Base-by-base conservation (phyloP, 2,329 filamentous ascomycete genomes). In the Epicoccum sorghinum region DNA sequence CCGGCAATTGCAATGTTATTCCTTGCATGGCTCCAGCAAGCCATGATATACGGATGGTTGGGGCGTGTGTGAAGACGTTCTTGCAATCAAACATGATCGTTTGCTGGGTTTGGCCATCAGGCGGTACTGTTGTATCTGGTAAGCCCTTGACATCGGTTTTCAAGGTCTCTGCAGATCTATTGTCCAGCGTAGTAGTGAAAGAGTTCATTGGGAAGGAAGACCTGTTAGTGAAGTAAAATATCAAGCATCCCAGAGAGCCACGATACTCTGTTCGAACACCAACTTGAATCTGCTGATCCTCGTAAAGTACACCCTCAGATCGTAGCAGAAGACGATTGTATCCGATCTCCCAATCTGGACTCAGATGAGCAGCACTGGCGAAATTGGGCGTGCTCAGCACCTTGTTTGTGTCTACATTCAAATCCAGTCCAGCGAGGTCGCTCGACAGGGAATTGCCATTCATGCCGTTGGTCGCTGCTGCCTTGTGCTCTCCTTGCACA, bases 141-240 rank as follows among this genome's bases (percentile, higher is more conserved):
- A 98, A 82, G 52, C 86, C 88, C 77, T 96, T 97, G 57, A 91
- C 86, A 69, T 98, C 95, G 76, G 91, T 89, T 33, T 90, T 90
- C 48, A 99, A 76, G 50, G 83, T 81, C 50, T 92, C 88, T 0
- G 82, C 71, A 0, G 83, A 80, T 14, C 77, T 79, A 60, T 96
- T 87, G 71, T 98, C 93, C 42, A 98, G 79, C 0, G 93, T 96
- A 0, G 95, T 98, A 0, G 95, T 98, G 72, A 99, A 96, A 0
- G 93, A 96, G 48, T 87, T 89, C 66, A 99, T 89, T 0, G 89
- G 79, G 33, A 89, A 88, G 0, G 91, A 87, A 0, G 91, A 92
- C 78, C 96, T 96, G 81, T 99, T 99, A 57, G 88, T 90, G 74
- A 98, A 96, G 76, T 98, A 99, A 46, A 96, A 79, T 67, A 99